phyloP scores from a whole-genome alignment of 1,284 basidiomycete species.

The Cutaneotrichosporon cutaneum region DNA sequence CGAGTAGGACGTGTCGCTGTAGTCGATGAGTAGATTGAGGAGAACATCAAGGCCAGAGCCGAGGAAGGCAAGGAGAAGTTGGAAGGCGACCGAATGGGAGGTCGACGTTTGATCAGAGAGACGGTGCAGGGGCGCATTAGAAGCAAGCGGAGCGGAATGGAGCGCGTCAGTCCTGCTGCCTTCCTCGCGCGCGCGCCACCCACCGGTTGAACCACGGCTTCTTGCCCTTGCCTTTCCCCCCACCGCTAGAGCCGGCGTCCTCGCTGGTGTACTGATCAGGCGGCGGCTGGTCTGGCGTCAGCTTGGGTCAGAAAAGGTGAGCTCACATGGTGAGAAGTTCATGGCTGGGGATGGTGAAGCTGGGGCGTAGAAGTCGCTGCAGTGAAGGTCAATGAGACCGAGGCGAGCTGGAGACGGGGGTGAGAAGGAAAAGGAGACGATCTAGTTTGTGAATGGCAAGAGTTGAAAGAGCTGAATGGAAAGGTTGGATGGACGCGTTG shows the following conservation, averaged over 20 bases:
- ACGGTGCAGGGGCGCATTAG: background rate
- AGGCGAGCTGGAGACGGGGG: no score
- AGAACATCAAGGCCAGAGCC: background rate
- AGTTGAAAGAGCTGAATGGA: no score
- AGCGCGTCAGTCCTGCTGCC: background rate
- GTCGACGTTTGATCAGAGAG: background rate
- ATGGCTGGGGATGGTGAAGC: constrained; percentile 12
- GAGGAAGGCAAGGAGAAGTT: background rate
- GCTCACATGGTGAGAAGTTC: constrained; percentile 37
- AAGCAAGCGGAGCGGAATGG: background rate
- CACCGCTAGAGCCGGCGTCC: constrained; percentile 15
- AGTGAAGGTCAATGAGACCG: no score
- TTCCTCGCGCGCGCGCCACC: constrained; percentile 15
- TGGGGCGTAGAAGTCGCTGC: no score
- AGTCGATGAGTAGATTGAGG: background rate
- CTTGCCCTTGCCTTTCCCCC: constrained; percentile 39
- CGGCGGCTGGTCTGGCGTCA: constrained; percentile 48
- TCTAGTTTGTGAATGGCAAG: background rate
- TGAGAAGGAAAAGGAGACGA: no score
- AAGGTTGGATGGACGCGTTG: background rate
- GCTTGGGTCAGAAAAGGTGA: background rate
- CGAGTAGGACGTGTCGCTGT: constrained; percentile 43
- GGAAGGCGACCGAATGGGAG: background rate
- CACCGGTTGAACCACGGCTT: constrained; percentile 63
- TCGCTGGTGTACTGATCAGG: constrained; percentile 46